Conservation (phyloP, 1,139 yeast genomes). For the Suhomyces atakaporum region DNA sequence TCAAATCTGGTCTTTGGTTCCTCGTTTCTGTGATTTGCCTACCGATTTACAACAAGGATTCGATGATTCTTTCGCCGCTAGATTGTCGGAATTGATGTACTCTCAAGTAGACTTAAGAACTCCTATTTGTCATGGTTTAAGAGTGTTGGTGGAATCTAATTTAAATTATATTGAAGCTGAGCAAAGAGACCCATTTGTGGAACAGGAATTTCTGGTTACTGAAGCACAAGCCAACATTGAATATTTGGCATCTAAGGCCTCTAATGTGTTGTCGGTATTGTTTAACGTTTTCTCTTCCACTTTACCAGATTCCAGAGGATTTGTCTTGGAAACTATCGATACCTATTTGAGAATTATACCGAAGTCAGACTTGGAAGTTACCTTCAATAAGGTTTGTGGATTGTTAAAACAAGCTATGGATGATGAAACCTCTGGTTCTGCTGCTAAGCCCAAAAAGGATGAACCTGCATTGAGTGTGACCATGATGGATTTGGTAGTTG, state of each 20-base stretch:
- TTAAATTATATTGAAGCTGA: conserved; percentile 60
- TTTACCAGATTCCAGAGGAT: conserved; percentile 78
- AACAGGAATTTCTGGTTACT: conserved; percentile 59
- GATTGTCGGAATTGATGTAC: conserved; percentile 73
- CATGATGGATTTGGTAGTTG: conserved; percentile 87
- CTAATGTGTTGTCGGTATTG: conserved; percentile 79
- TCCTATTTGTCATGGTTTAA: conserved; percentile 77
- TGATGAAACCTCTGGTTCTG: conserved; percentile 43
- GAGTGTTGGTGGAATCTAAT: conserved; percentile 77
- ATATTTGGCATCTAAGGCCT: conserved; percentile 64
- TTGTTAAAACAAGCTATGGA: conserved; percentile 75
- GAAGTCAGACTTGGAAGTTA: conserved; percentile 62
- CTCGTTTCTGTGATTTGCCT: conserved; percentile 88
- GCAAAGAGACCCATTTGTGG: conserved; percentile 57
- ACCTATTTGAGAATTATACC: conserved; percentile 74
- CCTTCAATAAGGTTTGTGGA: conserved; percentile 85
- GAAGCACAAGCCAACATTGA: conserved; percentile 59
- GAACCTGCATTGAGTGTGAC: conserved; percentile 69
- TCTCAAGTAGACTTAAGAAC: conserved; percentile 75
- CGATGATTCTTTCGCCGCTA: conserved; percentile 74
- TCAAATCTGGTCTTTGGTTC: conserved; percentile 90
- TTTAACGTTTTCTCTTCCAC: conserved; percentile 92
- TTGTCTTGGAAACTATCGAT: conserved; percentile 82
- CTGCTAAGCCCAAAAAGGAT: conserved; percentile 21
- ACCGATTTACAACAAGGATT: conserved; percentile 66